These are phyloP conservation scores for Quercus alba DNA, from an alignment of 306 rosid species.

Conservation along the genomic window DNA sequence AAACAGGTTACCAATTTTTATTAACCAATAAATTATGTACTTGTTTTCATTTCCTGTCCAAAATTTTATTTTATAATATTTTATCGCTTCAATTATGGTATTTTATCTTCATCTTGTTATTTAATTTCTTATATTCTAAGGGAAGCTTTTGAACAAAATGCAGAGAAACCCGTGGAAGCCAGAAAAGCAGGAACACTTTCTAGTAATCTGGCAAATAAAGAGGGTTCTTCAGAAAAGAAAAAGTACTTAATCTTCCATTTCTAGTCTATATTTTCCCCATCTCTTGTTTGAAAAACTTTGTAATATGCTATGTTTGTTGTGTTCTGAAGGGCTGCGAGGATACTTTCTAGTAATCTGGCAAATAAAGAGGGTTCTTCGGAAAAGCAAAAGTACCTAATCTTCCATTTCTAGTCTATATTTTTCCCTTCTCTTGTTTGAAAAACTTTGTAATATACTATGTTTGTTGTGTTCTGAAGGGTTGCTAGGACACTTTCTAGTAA, in stretches of 20 bases:
- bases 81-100: neutral
- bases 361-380: conserved; percentile 68
- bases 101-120: conserved; percentile 19
- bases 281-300: neutral
- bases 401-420: neutral
- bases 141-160: conserved; percentile 19
- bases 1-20: conserved; percentile 48
- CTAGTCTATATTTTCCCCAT: no score
- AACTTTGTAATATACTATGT: conserved; percentile 4
- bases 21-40: neutral
- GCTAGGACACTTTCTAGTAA: conserved; percentile 44
- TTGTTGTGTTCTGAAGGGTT: conserved; percentile 55
- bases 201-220: conserved; percentile 48
- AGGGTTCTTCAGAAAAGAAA: conserved; percentile 76
- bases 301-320: conserved; percentile 17
- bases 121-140: conserved; percentile 16
- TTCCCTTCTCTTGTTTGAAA: neutral
- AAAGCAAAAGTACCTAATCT: conserved; percentile 62
- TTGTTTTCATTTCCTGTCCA: neutral
- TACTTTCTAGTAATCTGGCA: conserved; percentile 17
- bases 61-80: neutral
- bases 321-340: conserved; percentile 82
- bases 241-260: conserved; percentile 38
- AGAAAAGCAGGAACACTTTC: conserved; percentile 47
- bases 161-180: conserved; percentile 45